Evolutionary conservation across 1,139 yeast species (phyloP).

Genomic region (Pichia terricola): DNA sequence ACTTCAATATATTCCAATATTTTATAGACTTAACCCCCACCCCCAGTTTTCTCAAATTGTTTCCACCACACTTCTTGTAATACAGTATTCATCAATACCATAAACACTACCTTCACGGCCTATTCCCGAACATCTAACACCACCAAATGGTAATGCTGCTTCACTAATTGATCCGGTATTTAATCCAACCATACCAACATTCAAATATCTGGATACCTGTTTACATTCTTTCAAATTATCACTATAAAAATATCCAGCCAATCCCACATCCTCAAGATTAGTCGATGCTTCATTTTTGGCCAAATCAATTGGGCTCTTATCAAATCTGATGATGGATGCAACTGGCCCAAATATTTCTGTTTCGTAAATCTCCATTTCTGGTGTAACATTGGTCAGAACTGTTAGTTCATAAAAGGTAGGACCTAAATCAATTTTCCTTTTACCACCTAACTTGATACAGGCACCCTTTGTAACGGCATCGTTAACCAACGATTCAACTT

Average conservation of each 20-base stretch:
- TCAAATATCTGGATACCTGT: slow-evolving; percentile 60
- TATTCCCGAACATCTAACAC: slow-evolving; percentile 70
- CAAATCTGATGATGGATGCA: slow-evolving; percentile 65
- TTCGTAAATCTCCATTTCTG: slow-evolving; percentile 49
- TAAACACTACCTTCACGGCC: slow-evolving; percentile 76
- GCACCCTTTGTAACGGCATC: slow-evolving; percentile 77
- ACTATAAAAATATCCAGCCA: slow-evolving; percentile 76
- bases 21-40: too few species aligned
- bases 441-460: slow-evolving; percentile 54
- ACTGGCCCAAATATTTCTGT: slow-evolving; percentile 92
- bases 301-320: slow-evolving; percentile 38
- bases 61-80: slow-evolving; percentile 47
- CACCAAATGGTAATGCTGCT: slow-evolving; percentile 70
- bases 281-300: slow-evolving; percentile 1
- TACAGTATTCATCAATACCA: slow-evolving; percentile 68
- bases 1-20: too few species aligned
- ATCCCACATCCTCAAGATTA: slow-evolving; percentile 63
- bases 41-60: too few species aligned
- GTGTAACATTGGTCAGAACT: slow-evolving; percentile 54
- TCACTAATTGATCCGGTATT: slow-evolving; percentile 70
- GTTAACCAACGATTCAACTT: slow-evolving; percentile 60
- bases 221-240: slow-evolving; percentile 52
- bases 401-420: slow-evolving; percentile 71
- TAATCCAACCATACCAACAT: slow-evolving; percentile 75
- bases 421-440: slow-evolving; percentile 56